phyloP scores from a whole-genome alignment of 345 rosid genomes.

The Raphanus raphanistrum region DNA sequence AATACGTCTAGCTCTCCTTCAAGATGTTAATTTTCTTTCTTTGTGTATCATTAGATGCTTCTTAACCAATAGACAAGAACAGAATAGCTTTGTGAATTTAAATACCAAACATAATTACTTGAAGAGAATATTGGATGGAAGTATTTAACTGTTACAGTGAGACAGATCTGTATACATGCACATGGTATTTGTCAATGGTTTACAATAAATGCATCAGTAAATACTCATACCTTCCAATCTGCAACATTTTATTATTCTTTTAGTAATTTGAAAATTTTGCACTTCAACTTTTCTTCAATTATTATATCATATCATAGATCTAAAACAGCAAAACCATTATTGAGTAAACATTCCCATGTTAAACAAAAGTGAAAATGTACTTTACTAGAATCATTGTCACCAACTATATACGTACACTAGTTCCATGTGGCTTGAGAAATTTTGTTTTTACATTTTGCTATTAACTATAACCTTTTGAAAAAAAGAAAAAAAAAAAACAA shows the following conservation, averaged over 20 bases:
- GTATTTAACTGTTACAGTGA: neutral
- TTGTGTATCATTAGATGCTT: neutral
- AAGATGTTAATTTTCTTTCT: neutral
- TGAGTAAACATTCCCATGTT: conserved; percentile 20
- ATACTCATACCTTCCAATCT: conserved; percentile 26
- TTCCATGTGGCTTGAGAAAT: neutral
- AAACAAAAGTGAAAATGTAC: neutral
- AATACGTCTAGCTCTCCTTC: neutral
- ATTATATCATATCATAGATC: conserved; percentile 5
- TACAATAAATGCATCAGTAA: conserved; percentile 29
- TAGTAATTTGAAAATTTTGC: neutral
- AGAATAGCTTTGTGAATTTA: neutral
- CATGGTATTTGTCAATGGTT: conserved; percentile 20
- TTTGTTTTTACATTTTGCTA: neutral
- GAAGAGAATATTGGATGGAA: conserved; percentile 1
- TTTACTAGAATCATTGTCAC: conserved; percentile 10
- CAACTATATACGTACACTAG: neutral
- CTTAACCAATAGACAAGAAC: neutral
- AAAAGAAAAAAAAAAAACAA: no score
- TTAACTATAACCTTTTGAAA: neutral
- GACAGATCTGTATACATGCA: conserved; percentile 22
- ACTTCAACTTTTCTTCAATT: neutral
- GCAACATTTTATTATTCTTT: conserved; percentile 1
- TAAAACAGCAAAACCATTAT: neutral
- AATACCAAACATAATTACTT: neutral